These are phyloP conservation scores for Rhizopogon sp. DNA, from an alignment of 768 basidiomycete genomes.

Conservation along the genomic window DNA sequence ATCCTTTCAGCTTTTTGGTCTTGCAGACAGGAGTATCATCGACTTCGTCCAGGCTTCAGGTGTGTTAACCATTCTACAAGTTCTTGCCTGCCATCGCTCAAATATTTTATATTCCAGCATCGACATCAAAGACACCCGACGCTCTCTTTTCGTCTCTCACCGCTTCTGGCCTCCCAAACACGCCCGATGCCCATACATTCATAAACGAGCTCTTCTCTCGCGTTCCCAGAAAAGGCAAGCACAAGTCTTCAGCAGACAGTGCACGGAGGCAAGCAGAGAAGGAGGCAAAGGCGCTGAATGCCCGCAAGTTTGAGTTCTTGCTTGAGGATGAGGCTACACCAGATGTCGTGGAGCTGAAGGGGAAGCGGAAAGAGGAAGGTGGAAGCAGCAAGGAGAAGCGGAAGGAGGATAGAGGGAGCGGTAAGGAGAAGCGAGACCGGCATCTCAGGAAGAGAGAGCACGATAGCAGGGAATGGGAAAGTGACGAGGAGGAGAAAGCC, in stretches of 20 bases:
- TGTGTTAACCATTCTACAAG: constrained; percentile 24
- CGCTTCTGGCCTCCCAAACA: constrained; percentile 75
- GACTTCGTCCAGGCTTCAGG: constrained; percentile 88
- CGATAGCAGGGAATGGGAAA: constrained; percentile 83
- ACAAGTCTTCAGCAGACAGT: constrained; percentile 34
- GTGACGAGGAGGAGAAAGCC: constrained; percentile 78
- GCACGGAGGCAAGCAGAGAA: constrained; percentile 68
- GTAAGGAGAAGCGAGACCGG: constrained; percentile 54
- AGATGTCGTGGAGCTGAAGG: constrained; percentile 33
- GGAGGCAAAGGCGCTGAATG: constrained; percentile 61
- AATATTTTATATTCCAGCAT: constrained; percentile 41
- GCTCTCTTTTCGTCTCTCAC: constrained; percentile 73
- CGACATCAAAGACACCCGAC: constrained; percentile 76
- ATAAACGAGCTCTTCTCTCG: constrained; percentile 70
- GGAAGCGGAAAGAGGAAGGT: constrained; percentile 30
- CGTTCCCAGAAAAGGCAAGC: constrained; percentile 74
- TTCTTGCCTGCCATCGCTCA: constrained; percentile 2
- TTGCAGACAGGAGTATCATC: constrained; percentile 78
- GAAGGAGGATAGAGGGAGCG: constrained; percentile 17
- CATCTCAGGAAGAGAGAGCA: constrained; percentile 77
- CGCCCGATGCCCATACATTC: constrained; percentile 76
- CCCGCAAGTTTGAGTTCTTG: constrained; percentile 75
- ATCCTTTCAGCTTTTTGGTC: constrained; percentile 65
- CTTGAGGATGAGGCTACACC: constrained; percentile 68
- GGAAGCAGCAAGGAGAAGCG: constrained; percentile 15